phyloP scores from a whole-genome alignment of 2,329 filamentous ascomycete genomes.

The Xylariales sp. region DNA sequence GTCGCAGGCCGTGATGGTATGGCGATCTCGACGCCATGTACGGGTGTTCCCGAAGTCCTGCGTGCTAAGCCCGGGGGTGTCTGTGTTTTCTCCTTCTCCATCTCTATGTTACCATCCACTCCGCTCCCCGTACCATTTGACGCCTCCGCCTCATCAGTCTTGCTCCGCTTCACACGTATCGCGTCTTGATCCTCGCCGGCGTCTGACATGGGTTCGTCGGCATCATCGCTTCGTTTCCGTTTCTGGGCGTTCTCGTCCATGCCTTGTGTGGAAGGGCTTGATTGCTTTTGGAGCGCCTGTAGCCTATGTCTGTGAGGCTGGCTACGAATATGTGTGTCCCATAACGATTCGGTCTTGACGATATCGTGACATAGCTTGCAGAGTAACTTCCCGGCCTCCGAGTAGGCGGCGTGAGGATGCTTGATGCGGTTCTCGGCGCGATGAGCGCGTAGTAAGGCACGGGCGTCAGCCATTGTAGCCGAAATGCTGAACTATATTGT shows the following conservation, averaged over 20 bases:
- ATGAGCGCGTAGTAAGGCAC: slow-evolving; percentile 82
- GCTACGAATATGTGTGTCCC: slow-evolving; percentile 71
- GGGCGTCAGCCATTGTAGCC: slow-evolving; percentile 77
- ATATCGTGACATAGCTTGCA: slow-evolving; percentile 74
- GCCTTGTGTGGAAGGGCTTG: slow-evolving; percentile 42
- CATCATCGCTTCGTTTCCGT: slow-evolving; percentile 47
- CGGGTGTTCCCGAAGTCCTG: slow-evolving; percentile 63
- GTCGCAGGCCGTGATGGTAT: slow-evolving; percentile 74
- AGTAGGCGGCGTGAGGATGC: slow-evolving; percentile 76
- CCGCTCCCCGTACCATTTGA: slow-evolving; percentile 11
- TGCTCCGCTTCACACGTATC: slow-evolving; percentile 60
- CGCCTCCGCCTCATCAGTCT: slow-evolving; percentile 48
- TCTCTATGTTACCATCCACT: slow-evolving; percentile 37
- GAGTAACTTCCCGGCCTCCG: slow-evolving; percentile 72
- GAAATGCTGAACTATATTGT: background rate
- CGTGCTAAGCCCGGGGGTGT: slow-evolving; percentile 56
- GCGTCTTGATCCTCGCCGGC: slow-evolving; percentile 47
- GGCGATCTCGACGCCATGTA: slow-evolving; percentile 68
- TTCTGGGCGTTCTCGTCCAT: slow-evolving; percentile 41
- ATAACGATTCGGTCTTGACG: slow-evolving; percentile 74
- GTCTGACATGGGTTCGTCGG: slow-evolving; percentile 48
- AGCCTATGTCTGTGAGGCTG: slow-evolving; percentile 58
- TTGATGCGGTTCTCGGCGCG: slow-evolving; percentile 78
- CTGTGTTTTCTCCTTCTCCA: slow-evolving; percentile 45
- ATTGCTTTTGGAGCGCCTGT: slow-evolving; percentile 44